phyloP scores from a whole-genome alignment of 2,329 filamentous ascomycete genomes.

The Pseudocercospora eumusae region DNA sequence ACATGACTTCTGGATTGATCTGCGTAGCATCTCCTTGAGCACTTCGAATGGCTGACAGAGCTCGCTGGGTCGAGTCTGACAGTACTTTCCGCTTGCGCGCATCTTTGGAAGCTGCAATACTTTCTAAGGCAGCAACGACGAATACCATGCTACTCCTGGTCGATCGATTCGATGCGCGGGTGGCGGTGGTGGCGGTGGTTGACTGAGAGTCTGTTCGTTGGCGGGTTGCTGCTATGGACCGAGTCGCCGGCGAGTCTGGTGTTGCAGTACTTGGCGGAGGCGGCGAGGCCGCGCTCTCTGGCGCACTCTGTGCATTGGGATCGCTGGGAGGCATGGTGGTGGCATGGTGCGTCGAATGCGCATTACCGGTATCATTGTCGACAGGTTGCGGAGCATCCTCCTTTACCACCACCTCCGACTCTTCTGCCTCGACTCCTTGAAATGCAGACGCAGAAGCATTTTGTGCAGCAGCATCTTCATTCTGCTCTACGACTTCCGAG shows the following conservation, averaged over 20 bases:
- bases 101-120: constrained; percentile 88
- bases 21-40: constrained; percentile 70
- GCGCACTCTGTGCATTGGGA: constrained; percentile 14
- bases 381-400: constrained; percentile 15
- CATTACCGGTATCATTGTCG: constrained; percentile 23
- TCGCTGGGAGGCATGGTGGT: constrained; percentile 10
- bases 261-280: constrained; percentile 25
- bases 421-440: constrained; percentile 19
- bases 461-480: constrained; percentile 15
- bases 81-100: constrained; percentile 83
- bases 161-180: constrained; percentile 51
- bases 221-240: constrained; percentile 36
- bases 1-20: constrained; percentile 88
- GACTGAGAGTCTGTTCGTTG: constrained; percentile 63
- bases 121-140: constrained; percentile 88
- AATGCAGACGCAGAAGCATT: constrained; percentile 6
- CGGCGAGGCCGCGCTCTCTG: constrained; percentile 22
- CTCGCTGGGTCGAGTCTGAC: constrained; percentile 76
- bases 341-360: neutral
- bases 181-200: constrained; percentile 48
- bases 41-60: constrained; percentile 78
- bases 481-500: constrained; percentile 13
- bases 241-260: constrained; percentile 26
- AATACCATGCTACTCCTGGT: constrained; percentile 94
- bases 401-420: constrained; percentile 9